These are phyloP conservation scores for Cyclaneusma minus DNA, from an alignment of 2,329 filamentous ascomycete genomes.

Conservation along the genomic window DNA sequence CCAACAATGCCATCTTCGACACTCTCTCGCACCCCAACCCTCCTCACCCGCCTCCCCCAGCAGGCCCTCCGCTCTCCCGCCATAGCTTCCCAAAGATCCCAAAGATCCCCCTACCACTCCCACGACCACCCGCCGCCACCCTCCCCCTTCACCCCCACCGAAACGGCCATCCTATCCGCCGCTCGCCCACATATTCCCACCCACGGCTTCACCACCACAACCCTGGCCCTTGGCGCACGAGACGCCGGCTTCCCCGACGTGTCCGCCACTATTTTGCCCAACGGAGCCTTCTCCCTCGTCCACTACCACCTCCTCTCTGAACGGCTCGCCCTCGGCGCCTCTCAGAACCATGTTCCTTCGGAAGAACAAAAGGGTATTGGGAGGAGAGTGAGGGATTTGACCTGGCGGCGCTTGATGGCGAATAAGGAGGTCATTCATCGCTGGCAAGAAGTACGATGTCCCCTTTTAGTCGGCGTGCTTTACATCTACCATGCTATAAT, in stretches of 20 bases:
- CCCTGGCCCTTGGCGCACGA: constrained; percentile 63
- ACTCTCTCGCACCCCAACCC: not conserved
- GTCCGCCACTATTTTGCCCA: constrained; percentile 66
- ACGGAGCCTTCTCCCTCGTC: constrained; percentile 69
- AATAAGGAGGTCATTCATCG: constrained; percentile 59
- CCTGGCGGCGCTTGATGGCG: constrained; percentile 61
- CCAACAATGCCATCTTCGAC: too few relatives aligned
- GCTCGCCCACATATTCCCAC: constrained; percentile 63
- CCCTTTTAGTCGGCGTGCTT: constrained; percentile 3
- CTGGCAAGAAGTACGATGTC: constrained; percentile 75
- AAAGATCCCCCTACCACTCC: constrained; percentile 46
- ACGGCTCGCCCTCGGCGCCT: constrained; percentile 36
- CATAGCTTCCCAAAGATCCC: constrained; percentile 15
- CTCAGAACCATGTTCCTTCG: constrained; percentile 1
- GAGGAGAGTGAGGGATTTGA: constrained; percentile 52
- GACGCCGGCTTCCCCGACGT: constrained; percentile 80
- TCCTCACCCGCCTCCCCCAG: constrained; percentile 3
- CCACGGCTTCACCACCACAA: constrained; percentile 64
- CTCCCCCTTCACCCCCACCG: constrained; percentile 47
- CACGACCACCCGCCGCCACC: constrained; percentile 44
- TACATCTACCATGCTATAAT: constrained; percentile 2
- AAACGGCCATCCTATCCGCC: constrained; percentile 66
- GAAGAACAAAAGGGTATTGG: constrained; percentile 18
- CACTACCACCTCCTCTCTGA: constrained; percentile 59
- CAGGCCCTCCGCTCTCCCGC: constrained; percentile 1